These are phyloP conservation scores for Citrullus mucosospermus DNA, from an alignment of 306 rosid species.

Conservation along the genomic window DNA sequence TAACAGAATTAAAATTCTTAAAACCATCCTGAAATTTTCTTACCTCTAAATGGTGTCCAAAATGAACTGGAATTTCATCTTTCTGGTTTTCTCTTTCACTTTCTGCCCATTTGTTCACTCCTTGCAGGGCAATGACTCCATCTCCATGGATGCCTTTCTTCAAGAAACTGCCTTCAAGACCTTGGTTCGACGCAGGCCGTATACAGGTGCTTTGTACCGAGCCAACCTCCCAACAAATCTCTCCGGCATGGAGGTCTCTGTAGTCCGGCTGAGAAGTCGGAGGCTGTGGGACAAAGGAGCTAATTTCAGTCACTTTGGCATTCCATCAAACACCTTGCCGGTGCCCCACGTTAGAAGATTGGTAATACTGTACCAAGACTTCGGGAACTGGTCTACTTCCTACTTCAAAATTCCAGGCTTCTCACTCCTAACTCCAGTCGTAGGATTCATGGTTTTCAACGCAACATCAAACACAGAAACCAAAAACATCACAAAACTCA, in stretches of 20 bases:
- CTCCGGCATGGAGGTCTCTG: slow-evolving; percentile 56
- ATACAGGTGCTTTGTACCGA: slow-evolving; percentile 46
- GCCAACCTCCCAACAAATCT: slow-evolving; percentile 49
- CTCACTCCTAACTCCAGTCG: slow-evolving; percentile 48
- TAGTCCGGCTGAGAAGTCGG: slow-evolving; percentile 54
- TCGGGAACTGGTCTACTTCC: slow-evolving; percentile 62
- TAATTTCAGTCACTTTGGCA: slow-evolving; percentile 44
- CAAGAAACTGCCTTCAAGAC: slow-evolving; percentile 46
- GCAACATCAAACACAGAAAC: slow-evolving; percentile 50
- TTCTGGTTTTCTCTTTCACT: slow-evolving; percentile 15
- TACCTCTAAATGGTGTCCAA: neutral
- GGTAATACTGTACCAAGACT: slow-evolving; percentile 54
- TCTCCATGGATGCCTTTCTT: slow-evolving; percentile 40
- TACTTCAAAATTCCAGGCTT: slow-evolving; percentile 45
- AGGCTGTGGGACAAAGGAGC: slow-evolving; percentile 67
- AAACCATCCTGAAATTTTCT: neutral
- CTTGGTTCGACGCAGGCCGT: slow-evolving; percentile 35
- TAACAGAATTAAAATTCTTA: neutral
- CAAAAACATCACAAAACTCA: slow-evolving; percentile 26
- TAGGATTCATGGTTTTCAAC: slow-evolving; percentile 73
- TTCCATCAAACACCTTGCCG: slow-evolving; percentile 61
- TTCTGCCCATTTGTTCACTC: slow-evolving; percentile 27
- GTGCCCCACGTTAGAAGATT: slow-evolving; percentile 65
- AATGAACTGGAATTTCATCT: slow-evolving; percentile 16
- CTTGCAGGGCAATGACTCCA: slow-evolving; percentile 28